Conservation (phyloP, 2,329 filamentous ascomycete genomes). For the Trichoderma aggressivum region DNA sequence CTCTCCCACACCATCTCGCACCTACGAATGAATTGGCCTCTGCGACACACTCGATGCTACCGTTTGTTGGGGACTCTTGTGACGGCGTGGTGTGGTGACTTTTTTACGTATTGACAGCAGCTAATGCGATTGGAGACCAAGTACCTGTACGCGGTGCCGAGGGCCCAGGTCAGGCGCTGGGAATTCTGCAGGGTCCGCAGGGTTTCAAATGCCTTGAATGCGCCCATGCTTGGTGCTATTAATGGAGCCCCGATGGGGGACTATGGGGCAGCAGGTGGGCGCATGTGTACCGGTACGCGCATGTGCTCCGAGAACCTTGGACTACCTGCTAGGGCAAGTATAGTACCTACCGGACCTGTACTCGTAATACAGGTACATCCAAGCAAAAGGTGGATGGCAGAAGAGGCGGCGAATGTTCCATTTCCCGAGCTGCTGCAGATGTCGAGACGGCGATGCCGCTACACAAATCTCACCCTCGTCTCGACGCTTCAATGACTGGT, state of each 20-base stretch:
- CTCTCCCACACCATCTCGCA: background rate
- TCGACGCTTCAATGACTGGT: background rate
- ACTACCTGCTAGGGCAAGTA: background rate
- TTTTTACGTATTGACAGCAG: slow-evolving; percentile 4
- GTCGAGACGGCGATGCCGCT: background rate
- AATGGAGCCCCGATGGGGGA: background rate
- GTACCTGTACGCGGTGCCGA: background rate
- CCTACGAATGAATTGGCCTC: background rate
- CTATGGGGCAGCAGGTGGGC: background rate
- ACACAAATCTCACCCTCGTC: background rate
- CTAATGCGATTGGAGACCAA: background rate
- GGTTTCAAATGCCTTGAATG: background rate
- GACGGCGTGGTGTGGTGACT: slow-evolving; percentile 9
- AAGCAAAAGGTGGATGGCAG: background rate
- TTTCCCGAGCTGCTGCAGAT: background rate
- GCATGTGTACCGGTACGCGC: background rate
- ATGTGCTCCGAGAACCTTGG: background rate
- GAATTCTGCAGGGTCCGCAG: slow-evolving; percentile 3
- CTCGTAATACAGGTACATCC: too few species aligned
- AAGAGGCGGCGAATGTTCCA: slow-evolving; percentile 3
- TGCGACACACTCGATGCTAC: background rate
- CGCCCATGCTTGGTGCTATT: background rate
- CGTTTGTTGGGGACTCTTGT: background rate
- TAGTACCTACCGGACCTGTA: background rate
- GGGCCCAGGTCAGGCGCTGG: background rate